phyloP scores from a whole-genome alignment of 2,329 filamentous ascomycete species.

The Drechslera avenae region DNA sequence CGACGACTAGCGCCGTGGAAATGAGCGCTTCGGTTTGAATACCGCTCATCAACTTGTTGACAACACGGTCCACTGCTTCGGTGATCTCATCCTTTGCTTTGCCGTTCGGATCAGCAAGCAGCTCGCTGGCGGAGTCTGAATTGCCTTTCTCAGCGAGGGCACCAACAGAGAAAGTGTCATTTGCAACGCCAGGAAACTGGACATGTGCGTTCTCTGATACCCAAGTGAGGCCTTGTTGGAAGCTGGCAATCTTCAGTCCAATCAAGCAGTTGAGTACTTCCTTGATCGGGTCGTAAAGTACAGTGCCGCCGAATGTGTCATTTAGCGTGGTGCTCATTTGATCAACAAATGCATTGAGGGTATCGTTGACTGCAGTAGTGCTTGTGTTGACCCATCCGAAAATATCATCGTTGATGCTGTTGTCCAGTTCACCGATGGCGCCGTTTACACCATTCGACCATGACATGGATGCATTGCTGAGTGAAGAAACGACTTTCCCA shows the following conservation, averaged over 20 bases:
- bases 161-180: conserved; percentile 82
- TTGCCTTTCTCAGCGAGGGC: conserved; percentile 63
- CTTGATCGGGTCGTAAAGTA: conserved; percentile 77
- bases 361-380: conserved; percentile 81
- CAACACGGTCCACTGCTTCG: conserved; percentile 72
- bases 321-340: conserved; percentile 77
- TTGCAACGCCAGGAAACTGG: conserved; percentile 75
- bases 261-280: conserved; percentile 87
- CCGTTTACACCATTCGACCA: conserved; percentile 81
- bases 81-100: conserved; percentile 82
- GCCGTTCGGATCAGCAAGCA: conserved; percentile 76
- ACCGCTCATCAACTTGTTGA: conserved; percentile 67
- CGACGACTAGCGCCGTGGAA: conserved; percentile 70
- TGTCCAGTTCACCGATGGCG: conserved; percentile 67
- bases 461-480: conserved; percentile 72
- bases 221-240: conserved; percentile 93
- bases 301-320: conserved; percentile 77
- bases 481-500: conserved; percentile 72
- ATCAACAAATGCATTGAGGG: conserved; percentile 79
- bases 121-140: conserved; percentile 64
- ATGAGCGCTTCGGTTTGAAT: conserved; percentile 82
- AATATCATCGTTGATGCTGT: conserved; percentile 80
- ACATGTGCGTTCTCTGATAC: conserved; percentile 85
- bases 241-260: conserved; percentile 79
- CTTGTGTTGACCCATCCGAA: conserved; percentile 86